Base-by-base conservation (phyloP, 495 filamentous ascomycete genomes). In the Penicillium dipodomyicola region DNA sequence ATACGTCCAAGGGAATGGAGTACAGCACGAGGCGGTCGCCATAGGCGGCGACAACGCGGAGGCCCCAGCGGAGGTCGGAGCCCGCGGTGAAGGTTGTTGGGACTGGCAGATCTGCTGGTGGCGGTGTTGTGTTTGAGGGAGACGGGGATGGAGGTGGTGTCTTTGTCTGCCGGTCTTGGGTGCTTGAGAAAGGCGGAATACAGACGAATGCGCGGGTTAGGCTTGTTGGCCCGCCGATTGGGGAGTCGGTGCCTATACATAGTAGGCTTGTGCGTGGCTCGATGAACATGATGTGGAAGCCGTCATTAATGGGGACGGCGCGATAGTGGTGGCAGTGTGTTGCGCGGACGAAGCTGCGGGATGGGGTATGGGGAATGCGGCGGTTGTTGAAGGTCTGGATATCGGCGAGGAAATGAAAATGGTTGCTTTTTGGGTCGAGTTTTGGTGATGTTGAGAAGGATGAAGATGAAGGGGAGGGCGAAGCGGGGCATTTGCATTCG, bases 291-390 rank as follows among this genome's bases (percentile, higher is more conserved):
- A 91, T 74, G 58, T 90, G 84, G 40, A 82, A 74, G 1, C 87
- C 86, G 67, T 90, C 87, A 58, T 84, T 84, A 42, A 89, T 71
- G 1, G 88, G 88, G 4, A 88, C 71, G 6, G 87, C 87, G 11
- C 78, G 80, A 60, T 84, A 88, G 61, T 91, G 85, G 61, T 89
- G 85, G 27, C 76, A 80, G 54, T 78, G 75, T 0, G 71, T 75
- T 20, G 75, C 70, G 19, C 69, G 67, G 20, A 77, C 62, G 23
- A 74, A 61, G 32, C 64, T 69, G n/a, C 73, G 56, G 10, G 62
- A 60, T 11, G 65, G 60, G 6, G 50, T 62, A n/a, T 69, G 66
- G 8, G 62, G 54, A 1, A 65, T 51, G n/a, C 47, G 52, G 56
- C 66, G 67, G 27, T 62, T 67, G 37, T 62, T 64, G 57, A 68